Base-by-base conservation (phyloP, 2,329 filamentous ascomycete genomes). In the Leptographium lundbergii region DNA sequence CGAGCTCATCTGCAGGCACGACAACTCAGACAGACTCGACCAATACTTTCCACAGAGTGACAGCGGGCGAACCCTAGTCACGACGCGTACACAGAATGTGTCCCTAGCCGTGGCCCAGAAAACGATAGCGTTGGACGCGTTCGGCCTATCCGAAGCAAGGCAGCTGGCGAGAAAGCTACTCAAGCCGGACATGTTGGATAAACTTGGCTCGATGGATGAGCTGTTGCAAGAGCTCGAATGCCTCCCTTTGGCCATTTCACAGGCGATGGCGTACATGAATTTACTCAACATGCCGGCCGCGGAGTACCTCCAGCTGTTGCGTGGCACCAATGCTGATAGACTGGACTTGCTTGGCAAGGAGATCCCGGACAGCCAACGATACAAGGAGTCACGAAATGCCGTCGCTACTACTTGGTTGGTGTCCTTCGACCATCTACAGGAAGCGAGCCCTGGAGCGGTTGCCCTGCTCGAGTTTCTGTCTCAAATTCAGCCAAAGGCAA, bases 261-360 rank as follows among this genome's bases (percentile, higher is more conserved):
- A 75, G 64, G 71, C 74, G 2, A 67, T 70, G 5, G 72, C 73
- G 4, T 77, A 74, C 54, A 65, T 77, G 19, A 73, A 71, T 36
- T 55, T 54, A 14, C 71, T 62, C 22, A 55, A 61, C 19, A 61
- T 65, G 5, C 27, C 67, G 1, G 56, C 72, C 2, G 6, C 32
- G 0, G 57, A 69, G 25, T 77, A 77, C 61, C 57, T 76, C 4
- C 52, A 24, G 0, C 67, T 75, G 0, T 62, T 75, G 7, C 58
- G 59, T 6, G 64, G 62, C 6, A 69, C 68, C 0, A 65, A 73
- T 6, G 22, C 72, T 17, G 65, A 72, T 13, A 59, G 64, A 7
- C 36, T 70, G 5, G 61, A 65, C 24, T 54, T 74, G 1, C 63
- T 75, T 24, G 71, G 66, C 57, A 61, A 64, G 55, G 67, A 72